Base-by-base conservation (phyloP, 768 basidiomycete genomes). In the Mycena rebaudengoi region DNA sequence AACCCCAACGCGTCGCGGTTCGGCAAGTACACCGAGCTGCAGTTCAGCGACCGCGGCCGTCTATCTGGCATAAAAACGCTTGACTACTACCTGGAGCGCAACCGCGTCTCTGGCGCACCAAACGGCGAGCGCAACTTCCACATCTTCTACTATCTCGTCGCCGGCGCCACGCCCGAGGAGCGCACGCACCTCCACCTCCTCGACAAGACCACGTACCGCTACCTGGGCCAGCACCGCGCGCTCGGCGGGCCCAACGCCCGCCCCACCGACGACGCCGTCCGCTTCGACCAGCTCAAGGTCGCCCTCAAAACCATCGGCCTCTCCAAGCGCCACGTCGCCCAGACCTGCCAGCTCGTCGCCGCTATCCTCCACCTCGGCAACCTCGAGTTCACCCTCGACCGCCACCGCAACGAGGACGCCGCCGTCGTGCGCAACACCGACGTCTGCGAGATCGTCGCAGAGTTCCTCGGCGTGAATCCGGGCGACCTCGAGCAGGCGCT, bases 291-390 rank as follows among this genome's bases (percentile, higher is more conserved):
- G 74, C 89, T 98, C 71, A 98, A 99, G 79, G 80, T 92, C 69
- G 97, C 95, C 0, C 87, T 99, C 74, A 98, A 98, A 81, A 86
- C 89, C 12, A 89, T 98, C 40, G 98, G 96, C 0, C 83, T 99
- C 63, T 96, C 95, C 8, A 99, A 98, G 75, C 87, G 95, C 30
- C 91, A 95, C 65, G 96, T 99, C 55, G 96, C 96, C 0, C 95
- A 98, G 73, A 92, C 95, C 0, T 98, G 95, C 74, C 97, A 98
- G 75, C 87, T 99, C 49, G 76, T 98, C 54, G 96, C 98, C 13
- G 94, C 95, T 40, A 99, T 99, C 74, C 86, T 99, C 28, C 98
- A 99, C 72, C 88, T 99, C 25, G 97, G 98, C 28, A 97, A 99
- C 72, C 85, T 99, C 67, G 94, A 98, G 71, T 99, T 99, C 76